Evolutionary conservation across 352 stramenopile genomes (phyloP).

Genomic region (Phytopythium montanum): DNA sequence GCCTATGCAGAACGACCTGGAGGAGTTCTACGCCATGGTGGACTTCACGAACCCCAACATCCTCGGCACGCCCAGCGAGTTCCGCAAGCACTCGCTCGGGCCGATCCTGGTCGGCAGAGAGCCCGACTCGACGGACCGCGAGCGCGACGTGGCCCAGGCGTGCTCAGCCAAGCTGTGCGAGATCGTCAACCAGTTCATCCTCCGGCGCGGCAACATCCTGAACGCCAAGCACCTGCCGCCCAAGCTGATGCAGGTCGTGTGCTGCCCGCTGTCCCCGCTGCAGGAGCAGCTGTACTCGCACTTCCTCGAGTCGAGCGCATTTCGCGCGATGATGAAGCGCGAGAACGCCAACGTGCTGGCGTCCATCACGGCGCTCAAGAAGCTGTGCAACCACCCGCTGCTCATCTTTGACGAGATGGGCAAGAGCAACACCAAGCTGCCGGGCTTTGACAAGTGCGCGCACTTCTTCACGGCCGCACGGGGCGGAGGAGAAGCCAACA

Average conservation of each 20-base stretch:
- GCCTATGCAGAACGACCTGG: slow-evolving; percentile 98
- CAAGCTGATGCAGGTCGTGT: slow-evolving; percentile 99
- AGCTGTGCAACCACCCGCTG: slow-evolving; percentile 97
- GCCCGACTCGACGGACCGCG: slow-evolving; percentile 85
- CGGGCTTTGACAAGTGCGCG: slow-evolving; percentile 74
- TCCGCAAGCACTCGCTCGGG: slow-evolving; percentile 90
- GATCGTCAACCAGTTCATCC: slow-evolving; percentile 98
- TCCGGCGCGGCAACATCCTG: slow-evolving; percentile 97
- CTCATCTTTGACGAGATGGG: slow-evolving; percentile 90
- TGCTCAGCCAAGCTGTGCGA: slow-evolving; percentile 95
- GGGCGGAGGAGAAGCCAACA: slow-evolving; percentile 1
- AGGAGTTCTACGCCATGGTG: slow-evolving; percentile 99
- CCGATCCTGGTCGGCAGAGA: slow-evolving; percentile 90
- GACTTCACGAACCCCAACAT: slow-evolving; percentile 89
- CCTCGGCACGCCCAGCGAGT: slow-evolving; percentile 82
- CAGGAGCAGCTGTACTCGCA: slow-evolving; percentile 97
- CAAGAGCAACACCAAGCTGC: slow-evolving; percentile 76
- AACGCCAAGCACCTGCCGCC: slow-evolving; percentile 98
- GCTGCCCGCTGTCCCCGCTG: slow-evolving; percentile 94
- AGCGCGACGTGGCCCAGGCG: slow-evolving; percentile 62
- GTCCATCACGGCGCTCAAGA: slow-evolving; percentile 93
- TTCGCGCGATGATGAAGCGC: slow-evolving; percentile 94
- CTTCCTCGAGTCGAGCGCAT: slow-evolving; percentile 93
- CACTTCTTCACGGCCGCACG: slow-evolving; percentile 54
- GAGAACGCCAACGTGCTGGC: slow-evolving; percentile 89